A percentile compares a stretch with the other conserved stretches of the same genome.
Evolutionary conservation across 257 asterid species (phyloP).

Genomic region (Echium plantagineum): DNA sequence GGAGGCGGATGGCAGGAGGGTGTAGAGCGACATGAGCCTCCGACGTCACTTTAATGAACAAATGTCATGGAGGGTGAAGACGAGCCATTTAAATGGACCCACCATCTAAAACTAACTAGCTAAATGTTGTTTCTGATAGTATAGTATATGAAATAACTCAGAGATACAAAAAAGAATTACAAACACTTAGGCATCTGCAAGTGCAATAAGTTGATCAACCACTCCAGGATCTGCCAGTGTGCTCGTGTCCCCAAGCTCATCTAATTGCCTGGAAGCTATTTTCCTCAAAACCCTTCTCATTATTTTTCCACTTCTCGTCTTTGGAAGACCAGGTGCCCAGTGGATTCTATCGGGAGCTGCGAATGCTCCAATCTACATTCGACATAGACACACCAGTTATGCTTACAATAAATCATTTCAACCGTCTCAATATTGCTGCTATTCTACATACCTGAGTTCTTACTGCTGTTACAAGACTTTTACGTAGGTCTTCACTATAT

Average conservation of each 20-base stretch:
- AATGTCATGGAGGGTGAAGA: background rate
- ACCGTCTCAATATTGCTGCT: background rate
- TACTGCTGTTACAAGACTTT: constrained; percentile 53
- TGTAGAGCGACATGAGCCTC: background rate
- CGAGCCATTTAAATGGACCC: background rate
- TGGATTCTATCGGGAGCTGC: constrained; percentile 92
- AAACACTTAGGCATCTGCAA: constrained; percentile 44
- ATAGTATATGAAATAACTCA: background rate
- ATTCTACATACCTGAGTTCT: constrained; percentile 64
- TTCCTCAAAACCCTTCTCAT: constrained; percentile 91
- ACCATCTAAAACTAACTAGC: background rate
- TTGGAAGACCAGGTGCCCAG: constrained; percentile 98
- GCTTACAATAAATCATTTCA: background rate
- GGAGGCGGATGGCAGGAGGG: no score
- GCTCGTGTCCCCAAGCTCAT: constrained; percentile 92
- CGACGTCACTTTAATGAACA: background rate
- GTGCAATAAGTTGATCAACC: constrained; percentile 76
- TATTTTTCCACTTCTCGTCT: constrained; percentile 98
- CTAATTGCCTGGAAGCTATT: constrained; percentile 82
- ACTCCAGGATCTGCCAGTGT: constrained; percentile 95
- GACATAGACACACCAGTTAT: background rate
- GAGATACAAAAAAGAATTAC: background rate
- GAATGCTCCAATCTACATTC: constrained; percentile 79
- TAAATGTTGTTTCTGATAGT: background rate
- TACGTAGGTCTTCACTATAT: constrained; percentile 78